These are phyloP conservation scores for Edaphochlamys debaryana DNA, from an alignment of 139 green algal species.

Conservation along the genomic window DNA sequence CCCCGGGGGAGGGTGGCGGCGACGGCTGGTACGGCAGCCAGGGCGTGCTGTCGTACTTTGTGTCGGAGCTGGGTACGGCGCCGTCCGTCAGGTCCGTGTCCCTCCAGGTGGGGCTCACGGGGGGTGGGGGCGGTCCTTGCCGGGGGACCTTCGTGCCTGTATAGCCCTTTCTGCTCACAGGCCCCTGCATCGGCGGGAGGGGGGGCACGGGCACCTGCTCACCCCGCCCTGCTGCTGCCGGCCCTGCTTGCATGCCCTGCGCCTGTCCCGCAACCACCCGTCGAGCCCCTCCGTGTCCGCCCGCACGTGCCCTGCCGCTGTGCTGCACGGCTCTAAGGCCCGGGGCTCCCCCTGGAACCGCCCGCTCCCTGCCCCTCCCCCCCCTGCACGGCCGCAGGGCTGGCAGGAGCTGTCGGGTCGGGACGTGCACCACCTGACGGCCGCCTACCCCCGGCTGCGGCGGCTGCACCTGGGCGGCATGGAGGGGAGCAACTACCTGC, in stretches of 20 bases:
- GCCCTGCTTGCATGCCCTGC: neutral
- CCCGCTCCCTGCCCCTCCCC: too few species aligned
- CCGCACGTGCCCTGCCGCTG: too few species aligned
- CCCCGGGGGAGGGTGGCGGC: too few species aligned
- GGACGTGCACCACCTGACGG: slow-evolving; percentile 32
- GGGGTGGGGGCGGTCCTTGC: too few species aligned
- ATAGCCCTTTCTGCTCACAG: neutral
- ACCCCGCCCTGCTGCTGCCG: too few species aligned
- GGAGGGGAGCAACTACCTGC: slow-evolving; percentile 14
- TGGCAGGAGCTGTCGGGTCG: slow-evolving; percentile 32
- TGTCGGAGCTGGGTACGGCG: slow-evolving; percentile 14
- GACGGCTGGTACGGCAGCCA: slow-evolving; percentile 12
- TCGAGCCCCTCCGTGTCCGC: too few species aligned
- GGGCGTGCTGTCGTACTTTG: slow-evolving; percentile 28
- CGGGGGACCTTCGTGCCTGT: too few species aligned
- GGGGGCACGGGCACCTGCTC: neutral
- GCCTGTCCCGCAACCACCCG: neutral
- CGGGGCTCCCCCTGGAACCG: too few species aligned
- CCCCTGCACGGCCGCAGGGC: neutral
- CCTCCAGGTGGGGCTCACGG: neutral
- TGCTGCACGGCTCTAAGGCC: too few species aligned
- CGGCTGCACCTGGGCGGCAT: slow-evolving; percentile 20
- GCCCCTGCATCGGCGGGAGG: neutral
- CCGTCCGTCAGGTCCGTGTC: neutral
- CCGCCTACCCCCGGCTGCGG: slow-evolving; percentile 14